Evolutionary conservation across 2,329 filamentous ascomycete genomes (phyloP), one percentile per base, ranked within the genome.

Genomic region (Hypoxylon sp.): DNA sequence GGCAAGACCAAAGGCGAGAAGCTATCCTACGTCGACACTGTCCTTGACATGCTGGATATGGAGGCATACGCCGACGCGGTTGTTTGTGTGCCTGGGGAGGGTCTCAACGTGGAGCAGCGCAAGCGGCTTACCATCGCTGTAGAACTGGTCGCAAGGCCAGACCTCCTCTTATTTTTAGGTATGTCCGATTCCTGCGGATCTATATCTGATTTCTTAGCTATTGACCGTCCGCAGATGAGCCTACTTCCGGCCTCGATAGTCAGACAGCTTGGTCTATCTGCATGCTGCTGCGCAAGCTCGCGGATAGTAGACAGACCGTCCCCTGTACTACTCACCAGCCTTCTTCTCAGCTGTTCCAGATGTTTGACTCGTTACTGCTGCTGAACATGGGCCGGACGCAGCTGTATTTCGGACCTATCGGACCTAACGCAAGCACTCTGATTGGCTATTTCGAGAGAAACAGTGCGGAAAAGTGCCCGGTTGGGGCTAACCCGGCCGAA

Each of bases 301-400:
- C 92, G 68, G 90, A 93, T 75, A 90, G 88, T 66, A 93, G 93
- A 8, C 92, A 94, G 75, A 92, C 94, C 49, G 91, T 97, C 77
- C 87, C 97, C 8, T 96, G 92, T 80, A 97, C 94, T 0, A 97
- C 97, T 62, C 93, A 97, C 76, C 93, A 97, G 77, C 93, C 93
- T 20, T 94, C 91, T 17, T 91, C 93, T n/a, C 91, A 94, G 84
- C 84, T 97, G 39, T 96, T 97, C 81, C 90, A 94, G 74, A 88
- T 91, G 62, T 97, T 94, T 73, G 91, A 94, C 72, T n/a, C n/a
- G n/a, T n/a, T n/a, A n/a, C n/a, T n/a, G n/a, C n/a, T n/a, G n/a
- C n/a, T n/a, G n/a, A n/a, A n/a, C n/a, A n/a, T n/a, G n/a, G n/a
- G n/a, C n/a, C n/a, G n/a, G n/a, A n/a, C n/a, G n/a, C n/a, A n/a